A percentile compares a stretch with the other conserved stretches of the same genome.
These are phyloP conservation scores for Penicillium sp. DNA, from an alignment of 2,329 filamentous ascomycete species.

Conservation along the genomic window DNA sequence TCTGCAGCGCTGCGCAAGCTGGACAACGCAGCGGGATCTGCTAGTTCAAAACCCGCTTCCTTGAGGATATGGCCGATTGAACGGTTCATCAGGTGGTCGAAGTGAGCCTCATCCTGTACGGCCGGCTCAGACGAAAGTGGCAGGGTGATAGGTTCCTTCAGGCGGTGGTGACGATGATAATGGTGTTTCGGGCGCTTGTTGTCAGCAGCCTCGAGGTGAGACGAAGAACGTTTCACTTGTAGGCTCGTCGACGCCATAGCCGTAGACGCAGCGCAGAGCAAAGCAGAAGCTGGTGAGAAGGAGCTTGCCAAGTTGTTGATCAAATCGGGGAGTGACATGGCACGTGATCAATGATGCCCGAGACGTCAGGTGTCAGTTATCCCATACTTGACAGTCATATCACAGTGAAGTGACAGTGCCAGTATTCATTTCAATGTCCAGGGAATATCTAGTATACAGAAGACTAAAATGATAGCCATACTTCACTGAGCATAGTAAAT, in stretches of 20 bases:
- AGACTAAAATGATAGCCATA: background rate
- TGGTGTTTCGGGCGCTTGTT: slow-evolving; percentile 38
- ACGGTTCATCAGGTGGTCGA: slow-evolving; percentile 56
- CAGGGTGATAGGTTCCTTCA: slow-evolving; percentile 35
- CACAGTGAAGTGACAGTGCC: background rate
- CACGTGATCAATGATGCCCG: slow-evolving; percentile 27
- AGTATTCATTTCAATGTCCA: background rate
- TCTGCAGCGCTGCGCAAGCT: slow-evolving; percentile 56
- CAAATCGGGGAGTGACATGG: background rate
- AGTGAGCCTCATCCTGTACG: slow-evolving; percentile 53
- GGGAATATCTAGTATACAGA: background rate
- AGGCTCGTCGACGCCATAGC: slow-evolving; percentile 33
- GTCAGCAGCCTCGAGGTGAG: slow-evolving; percentile 22
- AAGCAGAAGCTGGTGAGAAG: background rate
- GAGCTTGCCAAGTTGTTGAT: slow-evolving; percentile 13
- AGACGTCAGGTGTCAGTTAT: slow-evolving; percentile 2
- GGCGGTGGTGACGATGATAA: slow-evolving; percentile 45
- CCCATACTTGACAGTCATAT: background rate
- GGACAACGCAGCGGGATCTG: slow-evolving; percentile 57
- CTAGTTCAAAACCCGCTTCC: slow-evolving; percentile 56
- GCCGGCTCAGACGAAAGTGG: slow-evolving; percentile 34
- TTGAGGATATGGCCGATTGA: slow-evolving; percentile 55
- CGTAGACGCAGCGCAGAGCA: slow-evolving; percentile 5
- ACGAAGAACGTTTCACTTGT: slow-evolving; percentile 35
- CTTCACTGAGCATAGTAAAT: background rate